Evolutionary conservation across 2,329 filamentous ascomycete species (phyloP).

Genomic region (Cladophialophora yegresii): DNA sequence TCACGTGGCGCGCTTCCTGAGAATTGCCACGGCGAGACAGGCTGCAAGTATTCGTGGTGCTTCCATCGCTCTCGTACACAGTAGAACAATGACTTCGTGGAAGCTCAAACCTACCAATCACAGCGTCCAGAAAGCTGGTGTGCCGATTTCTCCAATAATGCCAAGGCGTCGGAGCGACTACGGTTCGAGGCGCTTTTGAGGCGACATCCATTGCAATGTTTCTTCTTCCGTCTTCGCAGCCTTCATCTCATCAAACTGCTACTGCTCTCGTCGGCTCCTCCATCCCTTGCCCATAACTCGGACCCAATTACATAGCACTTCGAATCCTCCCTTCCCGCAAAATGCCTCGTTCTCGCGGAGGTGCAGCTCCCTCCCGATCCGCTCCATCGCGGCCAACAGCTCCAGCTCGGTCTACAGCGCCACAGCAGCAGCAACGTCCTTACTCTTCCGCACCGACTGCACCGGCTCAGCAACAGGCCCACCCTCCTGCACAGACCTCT

Average conservation of each 20-base stretch:
- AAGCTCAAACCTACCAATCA: not conserved
- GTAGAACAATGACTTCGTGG: not conserved
- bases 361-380: constrained; percentile 46
- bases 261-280: not conserved
- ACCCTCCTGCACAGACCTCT: constrained; percentile 49
- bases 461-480: constrained; percentile 54
- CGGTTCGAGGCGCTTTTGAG: too few species aligned
- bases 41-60: constrained; percentile 1
- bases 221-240: not conserved
- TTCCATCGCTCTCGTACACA: not conserved
- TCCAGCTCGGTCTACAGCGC: constrained; percentile 33
- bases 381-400: constrained; percentile 67
- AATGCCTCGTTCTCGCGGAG: constrained; percentile 76
- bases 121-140: not conserved
- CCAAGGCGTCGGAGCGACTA: not conserved
- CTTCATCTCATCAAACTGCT: constrained; percentile 3
- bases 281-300: not conserved
- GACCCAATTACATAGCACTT: not conserved
- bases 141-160: not conserved
- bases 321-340: constrained; percentile 37
- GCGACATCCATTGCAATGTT: constrained; percentile 2
- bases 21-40: not conserved
- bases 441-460: constrained; percentile 55
- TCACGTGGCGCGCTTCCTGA: not conserved
- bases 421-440: constrained; percentile 49